These are phyloP conservation scores for Trichoderma endophyticum DNA, from an alignment of 2,329 filamentous ascomycete species.

Conservation along the genomic window DNA sequence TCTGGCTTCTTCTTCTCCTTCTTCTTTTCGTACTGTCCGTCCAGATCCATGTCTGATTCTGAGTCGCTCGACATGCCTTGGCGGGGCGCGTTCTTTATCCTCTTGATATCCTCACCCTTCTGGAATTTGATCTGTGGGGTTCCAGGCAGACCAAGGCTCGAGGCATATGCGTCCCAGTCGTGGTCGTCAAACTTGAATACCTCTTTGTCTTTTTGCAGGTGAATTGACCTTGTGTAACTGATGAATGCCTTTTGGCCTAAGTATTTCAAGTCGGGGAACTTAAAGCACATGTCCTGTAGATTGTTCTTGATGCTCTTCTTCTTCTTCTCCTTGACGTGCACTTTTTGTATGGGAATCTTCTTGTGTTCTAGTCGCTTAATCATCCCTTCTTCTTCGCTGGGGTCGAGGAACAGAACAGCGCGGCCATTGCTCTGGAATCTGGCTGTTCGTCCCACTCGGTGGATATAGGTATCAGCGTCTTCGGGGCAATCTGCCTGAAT, in stretches of 20 bases:
- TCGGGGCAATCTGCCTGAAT: slow-evolving; percentile 98
- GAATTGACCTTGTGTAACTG: slow-evolving; percentile 79
- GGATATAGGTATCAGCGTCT: slow-evolving; percentile 96
- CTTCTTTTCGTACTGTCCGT: slow-evolving; percentile 29
- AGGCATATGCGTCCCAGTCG: slow-evolving; percentile 80
- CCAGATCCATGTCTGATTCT: slow-evolving; percentile 54
- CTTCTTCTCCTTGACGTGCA: slow-evolving; percentile 86
- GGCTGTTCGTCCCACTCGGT: slow-evolving; percentile 92
- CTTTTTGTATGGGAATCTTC: slow-evolving; percentile 82
- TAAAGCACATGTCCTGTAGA: slow-evolving; percentile 92
- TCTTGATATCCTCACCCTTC: slow-evolving; percentile 84
- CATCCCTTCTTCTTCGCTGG: slow-evolving; percentile 92
- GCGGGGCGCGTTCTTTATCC: slow-evolving; percentile 80
- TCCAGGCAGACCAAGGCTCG: slow-evolving; percentile 83
- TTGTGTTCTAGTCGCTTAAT: slow-evolving; percentile 78
- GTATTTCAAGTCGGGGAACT: slow-evolving; percentile 90
- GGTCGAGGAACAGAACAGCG: slow-evolving; percentile 87
- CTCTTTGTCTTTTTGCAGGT: slow-evolving; percentile 87
- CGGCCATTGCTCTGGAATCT: slow-evolving; percentile 83
- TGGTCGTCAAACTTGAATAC: slow-evolving; percentile 82
- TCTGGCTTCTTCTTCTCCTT: slow-evolving; percentile 56
- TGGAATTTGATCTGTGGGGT: slow-evolving; percentile 90
- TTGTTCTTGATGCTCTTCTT: slow-evolving; percentile 81
- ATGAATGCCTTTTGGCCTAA: slow-evolving; percentile 94
- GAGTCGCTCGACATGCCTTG: slow-evolving; percentile 62